phyloP scores from a whole-genome alignment of 352 stramenopile species.

The Pythium scleroteichum region DNA sequence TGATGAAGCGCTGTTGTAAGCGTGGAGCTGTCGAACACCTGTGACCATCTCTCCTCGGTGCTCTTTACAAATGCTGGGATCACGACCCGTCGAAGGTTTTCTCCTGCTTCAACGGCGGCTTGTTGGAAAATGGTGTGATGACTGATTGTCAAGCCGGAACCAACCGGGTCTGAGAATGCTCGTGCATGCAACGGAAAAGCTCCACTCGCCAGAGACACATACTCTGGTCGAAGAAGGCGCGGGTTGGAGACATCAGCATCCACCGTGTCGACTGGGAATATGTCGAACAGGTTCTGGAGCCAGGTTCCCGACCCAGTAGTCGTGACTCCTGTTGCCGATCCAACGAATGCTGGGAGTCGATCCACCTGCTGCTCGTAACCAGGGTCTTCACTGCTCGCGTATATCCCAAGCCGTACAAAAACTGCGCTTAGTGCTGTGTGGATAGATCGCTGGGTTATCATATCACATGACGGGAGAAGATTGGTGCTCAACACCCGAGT shows the following conservation, averaged over 20 bases:
- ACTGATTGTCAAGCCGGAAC: background rate
- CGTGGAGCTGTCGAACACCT: slow-evolving; percentile 41
- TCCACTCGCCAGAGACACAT: slow-evolving; percentile 40
- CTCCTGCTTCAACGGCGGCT: slow-evolving; percentile 33
- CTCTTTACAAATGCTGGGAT: slow-evolving; percentile 50
- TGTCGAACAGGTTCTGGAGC: slow-evolving; percentile 13
- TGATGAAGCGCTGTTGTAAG: slow-evolving; percentile 46
- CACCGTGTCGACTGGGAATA: background rate
- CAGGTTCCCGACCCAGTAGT: background rate
- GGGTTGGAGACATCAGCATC: background rate
- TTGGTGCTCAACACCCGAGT: slow-evolving; percentile 24
- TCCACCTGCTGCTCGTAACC: background rate
- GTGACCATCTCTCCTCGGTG: slow-evolving; percentile 35
- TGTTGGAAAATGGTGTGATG: slow-evolving; percentile 35
- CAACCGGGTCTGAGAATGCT: slow-evolving; percentile 8
- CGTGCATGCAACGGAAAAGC: slow-evolving; percentile 37
- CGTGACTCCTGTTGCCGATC: background rate
- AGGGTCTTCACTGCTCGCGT: background rate
- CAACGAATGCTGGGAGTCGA: slow-evolving; percentile 8
- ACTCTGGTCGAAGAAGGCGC: slow-evolving; percentile 46
- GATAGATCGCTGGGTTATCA: background rate
- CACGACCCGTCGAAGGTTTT: slow-evolving; percentile 41
- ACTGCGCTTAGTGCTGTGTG: background rate
- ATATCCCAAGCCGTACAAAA: slow-evolving; percentile 4
- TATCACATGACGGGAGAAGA: slow-evolving; percentile 3